Conservation (phyloP, 805 yeast species). For the Spathaspora passalidarum region DNA sequence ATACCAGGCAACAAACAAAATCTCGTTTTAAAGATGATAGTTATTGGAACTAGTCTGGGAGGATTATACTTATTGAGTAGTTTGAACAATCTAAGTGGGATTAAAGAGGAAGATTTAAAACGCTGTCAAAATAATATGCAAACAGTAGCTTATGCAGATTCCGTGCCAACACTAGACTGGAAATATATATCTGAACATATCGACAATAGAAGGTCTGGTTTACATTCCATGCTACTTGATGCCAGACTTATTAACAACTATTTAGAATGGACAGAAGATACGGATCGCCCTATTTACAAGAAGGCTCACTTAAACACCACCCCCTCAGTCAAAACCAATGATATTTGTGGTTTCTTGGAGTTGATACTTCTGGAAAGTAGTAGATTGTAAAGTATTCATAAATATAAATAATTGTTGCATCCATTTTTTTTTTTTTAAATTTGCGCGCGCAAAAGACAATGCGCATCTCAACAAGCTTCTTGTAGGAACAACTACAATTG, state of each 20-base stretch:
- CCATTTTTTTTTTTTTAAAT: background rate
- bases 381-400: background rate
- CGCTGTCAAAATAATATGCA: background rate
- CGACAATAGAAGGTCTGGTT: too few species aligned
- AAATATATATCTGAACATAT: too few species aligned
- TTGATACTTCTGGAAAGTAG: background rate
- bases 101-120: background rate
- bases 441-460: background rate
- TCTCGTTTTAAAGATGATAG: background rate
- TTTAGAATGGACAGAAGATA: too few species aligned
- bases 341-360: background rate
- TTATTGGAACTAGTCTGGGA: slow-evolving; percentile 11
- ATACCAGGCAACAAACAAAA: background rate
- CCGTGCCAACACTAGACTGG: too few species aligned
- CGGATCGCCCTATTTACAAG: too few species aligned
- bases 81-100: background rate
- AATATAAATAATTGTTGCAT: background rate
- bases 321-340: too few species aligned
- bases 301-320: too few species aligned
- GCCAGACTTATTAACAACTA: too few species aligned
- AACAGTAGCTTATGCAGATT: too few species aligned
- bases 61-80: slow-evolving; percentile 7
- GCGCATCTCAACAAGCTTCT: background rate
- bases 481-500: too few species aligned
- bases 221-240: too few species aligned